Base-by-base conservation (phyloP, 2,329 filamentous ascomycete species). In the Apiospora sp. region DNA sequence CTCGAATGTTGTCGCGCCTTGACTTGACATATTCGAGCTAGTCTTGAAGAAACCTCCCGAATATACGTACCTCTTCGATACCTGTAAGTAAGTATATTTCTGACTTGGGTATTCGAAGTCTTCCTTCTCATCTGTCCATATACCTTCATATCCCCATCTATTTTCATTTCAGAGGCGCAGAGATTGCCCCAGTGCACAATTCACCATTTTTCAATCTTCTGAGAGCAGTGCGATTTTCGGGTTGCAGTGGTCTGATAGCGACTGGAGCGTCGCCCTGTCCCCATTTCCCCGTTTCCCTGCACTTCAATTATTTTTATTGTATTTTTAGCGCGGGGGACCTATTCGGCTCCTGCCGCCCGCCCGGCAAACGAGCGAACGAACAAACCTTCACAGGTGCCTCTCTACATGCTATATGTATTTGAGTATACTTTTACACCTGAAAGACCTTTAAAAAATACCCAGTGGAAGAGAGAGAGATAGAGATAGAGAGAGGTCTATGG, bases 311-410 rank as follows among this genome's bases (percentile, higher is more conserved):
- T 41, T 64, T 64, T 64, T 58, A 34, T 58, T 58, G 27, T 34
- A 58, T 34, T 58, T 58, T 58, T 64, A 64, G 58, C 58, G 58
- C 58, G 58, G 58, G 58, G 58, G 34, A n/a, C 34, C 58, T 64
- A 41, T 13, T 64, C 58, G 58, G 58, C 58, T 64, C 58, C 22
- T 64, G 58, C 58, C 58, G 58, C 58, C 58, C 58, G 58, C 22
- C 58, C 58, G 58, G 51, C 58, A 64, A 41, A 64, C 58, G 58
- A 64, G 34, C 58, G 22, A 64, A 41, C 58, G 58, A 64, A 30
- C 27, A 30, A 41, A 64, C 58, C 58, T 41, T 64, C 58, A 64
- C 58, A n/a, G 34, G 58, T 64, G 58, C 22, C 16, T 41, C 58
- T 64, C 58, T 61, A 61, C 58, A 64, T 41, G 34, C 19, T n/a